phyloP scores from a whole-genome alignment of 352 stramenopile genomes.

The Globisporangium abappressorium region DNA sequence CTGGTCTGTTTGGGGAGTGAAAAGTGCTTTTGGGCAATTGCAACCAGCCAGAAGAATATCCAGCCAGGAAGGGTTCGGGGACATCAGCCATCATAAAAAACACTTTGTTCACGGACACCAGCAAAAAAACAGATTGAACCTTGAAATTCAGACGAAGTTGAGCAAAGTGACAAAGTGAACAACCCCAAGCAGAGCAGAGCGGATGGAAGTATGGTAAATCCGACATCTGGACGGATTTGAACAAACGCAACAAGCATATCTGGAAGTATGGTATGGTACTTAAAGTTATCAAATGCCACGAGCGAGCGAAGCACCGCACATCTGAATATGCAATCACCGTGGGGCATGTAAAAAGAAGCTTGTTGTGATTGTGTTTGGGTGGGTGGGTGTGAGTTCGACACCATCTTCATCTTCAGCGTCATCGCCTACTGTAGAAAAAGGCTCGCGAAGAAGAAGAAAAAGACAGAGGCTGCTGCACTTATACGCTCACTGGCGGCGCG shows the following conservation, averaged over 20 bases:
- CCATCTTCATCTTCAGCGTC: background rate
- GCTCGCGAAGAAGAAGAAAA: background rate
- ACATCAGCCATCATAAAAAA: background rate
- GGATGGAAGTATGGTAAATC: too few species aligned
- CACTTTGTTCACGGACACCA: background rate
- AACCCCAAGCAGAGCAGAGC: too few species aligned
- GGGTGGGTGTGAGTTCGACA: background rate
- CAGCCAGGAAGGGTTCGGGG: background rate
- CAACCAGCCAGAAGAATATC: background rate
- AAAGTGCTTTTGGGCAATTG: background rate
- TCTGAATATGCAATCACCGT: background rate
- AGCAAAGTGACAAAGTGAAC: too few species aligned
- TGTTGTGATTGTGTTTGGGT: background rate
- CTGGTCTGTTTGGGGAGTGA: slow-evolving; percentile 6
- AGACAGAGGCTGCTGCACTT: slow-evolving; percentile 11
- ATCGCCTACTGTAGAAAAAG: background rate
- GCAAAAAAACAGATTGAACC: background rate
- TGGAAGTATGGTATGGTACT: background rate
- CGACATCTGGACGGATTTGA: background rate
- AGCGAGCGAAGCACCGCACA: background rate
- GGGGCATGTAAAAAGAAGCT: background rate
- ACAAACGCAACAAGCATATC: background rate
- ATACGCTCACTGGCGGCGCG: slow-evolving; percentile 69
- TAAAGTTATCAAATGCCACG: background rate
- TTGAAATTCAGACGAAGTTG: background rate